A percentile compares a stretch with the other conserved stretches of the same genome.
Conservation (phyloP, 352 stramenopile species). For the Phytopythium delawarense region DNA sequence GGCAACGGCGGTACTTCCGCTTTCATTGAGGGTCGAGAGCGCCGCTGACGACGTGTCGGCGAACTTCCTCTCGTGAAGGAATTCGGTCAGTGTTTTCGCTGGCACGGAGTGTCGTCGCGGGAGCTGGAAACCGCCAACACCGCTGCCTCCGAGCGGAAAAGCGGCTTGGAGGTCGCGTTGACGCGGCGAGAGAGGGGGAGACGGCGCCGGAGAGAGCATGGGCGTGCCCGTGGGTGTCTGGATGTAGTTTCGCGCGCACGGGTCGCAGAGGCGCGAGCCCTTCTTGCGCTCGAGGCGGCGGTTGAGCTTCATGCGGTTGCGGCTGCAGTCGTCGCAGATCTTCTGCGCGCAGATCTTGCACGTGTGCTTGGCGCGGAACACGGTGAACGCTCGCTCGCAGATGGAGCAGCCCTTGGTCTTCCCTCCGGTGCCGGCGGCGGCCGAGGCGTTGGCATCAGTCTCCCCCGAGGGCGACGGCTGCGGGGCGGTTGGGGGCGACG, state of each 20-base stretch:
- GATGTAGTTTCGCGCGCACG: conserved; percentile 61
- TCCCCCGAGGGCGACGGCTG: conserved; percentile 8
- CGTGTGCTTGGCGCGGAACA: conserved; percentile 80
- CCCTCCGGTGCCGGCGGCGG: not conserved
- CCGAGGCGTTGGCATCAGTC: conserved; percentile 16
- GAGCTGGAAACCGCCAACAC: conserved; percentile 3
- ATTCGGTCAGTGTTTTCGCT: conserved; percentile 15
- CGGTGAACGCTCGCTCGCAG: conserved; percentile 68
- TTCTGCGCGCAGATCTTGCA: conserved; percentile 68
- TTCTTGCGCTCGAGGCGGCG: conserved; percentile 61
- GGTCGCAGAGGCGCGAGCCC: conserved; percentile 67
- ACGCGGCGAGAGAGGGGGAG: conserved; percentile 17
- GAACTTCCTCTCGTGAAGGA: conserved; percentile 13
- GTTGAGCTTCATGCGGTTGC: conserved; percentile 75
- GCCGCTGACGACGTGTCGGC: not conserved
- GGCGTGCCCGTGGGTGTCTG: conserved; percentile 28
- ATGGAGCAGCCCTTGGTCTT: conserved; percentile 45
- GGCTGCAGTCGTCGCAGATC: conserved; percentile 83
- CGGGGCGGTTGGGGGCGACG: not conserved
- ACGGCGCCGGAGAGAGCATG: conserved; percentile 22
- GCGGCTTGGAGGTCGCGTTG: conserved; percentile 11
- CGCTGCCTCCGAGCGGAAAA: not conserved
- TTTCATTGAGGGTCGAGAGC: not conserved
- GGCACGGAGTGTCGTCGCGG: conserved; percentile 21
- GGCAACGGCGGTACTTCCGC: not conserved